These are phyloP conservation scores for Pseudogymnoascus sp. DNA, from an alignment of 2,329 filamentous ascomycete genomes.

Conservation along the genomic window DNA sequence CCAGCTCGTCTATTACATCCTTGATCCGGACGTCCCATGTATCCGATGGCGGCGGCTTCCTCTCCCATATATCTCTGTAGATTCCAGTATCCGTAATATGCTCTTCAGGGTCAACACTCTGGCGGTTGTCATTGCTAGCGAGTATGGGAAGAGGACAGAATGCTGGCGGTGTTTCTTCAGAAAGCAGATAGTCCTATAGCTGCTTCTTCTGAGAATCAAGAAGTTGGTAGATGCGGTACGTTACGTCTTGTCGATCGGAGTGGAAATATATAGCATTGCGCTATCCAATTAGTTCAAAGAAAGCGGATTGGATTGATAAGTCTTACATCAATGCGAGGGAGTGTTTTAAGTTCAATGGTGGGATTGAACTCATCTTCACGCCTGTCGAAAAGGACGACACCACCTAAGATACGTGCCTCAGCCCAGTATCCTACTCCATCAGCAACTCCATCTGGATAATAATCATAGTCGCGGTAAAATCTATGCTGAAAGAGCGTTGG, in stretches of 20 bases:
- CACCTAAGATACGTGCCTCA: constrained; percentile 24
- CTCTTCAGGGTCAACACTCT: constrained; percentile 24
- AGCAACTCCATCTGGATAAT: constrained; percentile 25
- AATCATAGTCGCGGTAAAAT: constrained; percentile 22
- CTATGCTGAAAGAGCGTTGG: constrained; percentile 24
- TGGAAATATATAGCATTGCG: constrained; percentile 15
- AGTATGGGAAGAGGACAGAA: constrained; percentile 16
- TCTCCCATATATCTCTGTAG: constrained; percentile 26
- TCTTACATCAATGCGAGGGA: not conserved
- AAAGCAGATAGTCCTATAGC: constrained; percentile 15
- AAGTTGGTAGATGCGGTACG: constrained; percentile 19
- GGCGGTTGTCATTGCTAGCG: constrained; percentile 15
- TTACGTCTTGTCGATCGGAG: constrained; percentile 8
- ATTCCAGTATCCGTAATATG: constrained; percentile 19
- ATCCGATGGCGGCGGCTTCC: constrained; percentile 10
- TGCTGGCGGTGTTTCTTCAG: not conserved
- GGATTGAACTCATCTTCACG: not conserved
- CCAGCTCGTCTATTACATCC: not conserved
- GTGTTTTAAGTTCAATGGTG: not conserved
- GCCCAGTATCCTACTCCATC: constrained; percentile 26
- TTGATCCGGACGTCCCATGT: not conserved
- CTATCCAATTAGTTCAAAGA: not conserved
- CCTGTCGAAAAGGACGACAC: constrained; percentile 26
- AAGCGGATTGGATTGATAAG: not conserved
- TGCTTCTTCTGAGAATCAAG: constrained; percentile 15